Evolutionary conservation across 495 filamentous ascomycete genomes (phyloP).

Genomic region (Penicillium steckii): DNA sequence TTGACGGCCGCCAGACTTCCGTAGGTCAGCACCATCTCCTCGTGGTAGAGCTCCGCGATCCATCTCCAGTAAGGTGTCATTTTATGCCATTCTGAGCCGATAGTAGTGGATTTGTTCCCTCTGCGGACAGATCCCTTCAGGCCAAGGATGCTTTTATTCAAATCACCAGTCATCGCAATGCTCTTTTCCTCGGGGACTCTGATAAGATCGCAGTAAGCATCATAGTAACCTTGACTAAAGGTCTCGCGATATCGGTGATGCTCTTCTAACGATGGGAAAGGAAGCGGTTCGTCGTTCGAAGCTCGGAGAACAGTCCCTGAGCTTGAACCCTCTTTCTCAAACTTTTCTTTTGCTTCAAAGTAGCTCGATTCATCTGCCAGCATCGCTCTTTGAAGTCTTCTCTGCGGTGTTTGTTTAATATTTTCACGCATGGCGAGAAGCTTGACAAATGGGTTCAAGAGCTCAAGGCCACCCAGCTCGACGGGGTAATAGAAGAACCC

Average conservation of each 20-base stretch:
- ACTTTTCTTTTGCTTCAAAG: constrained; percentile 38
- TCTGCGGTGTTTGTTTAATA: constrained; percentile 44
- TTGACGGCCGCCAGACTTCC: constrained; percentile 64
- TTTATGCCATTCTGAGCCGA: constrained; percentile 29
- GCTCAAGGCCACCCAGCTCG: constrained; percentile 56
- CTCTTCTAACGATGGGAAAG: constrained; percentile 56
- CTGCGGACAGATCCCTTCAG: constrained; percentile 15
- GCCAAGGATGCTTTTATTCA: constrained; percentile 23
- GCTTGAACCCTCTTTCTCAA: constrained; percentile 33
- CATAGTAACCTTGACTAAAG: constrained; percentile 28
- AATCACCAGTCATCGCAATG: constrained; percentile 27
- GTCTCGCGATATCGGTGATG: constrained; percentile 52
- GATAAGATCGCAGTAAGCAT: constrained; percentile 38
- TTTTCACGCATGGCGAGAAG: constrained; percentile 53
- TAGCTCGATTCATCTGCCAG: constrained; percentile 31
- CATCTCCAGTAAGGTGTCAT: constrained; percentile 63
- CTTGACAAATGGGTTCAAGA: constrained; percentile 56
- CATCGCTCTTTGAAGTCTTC: constrained; percentile 1
- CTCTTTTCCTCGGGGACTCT: constrained; percentile 35
- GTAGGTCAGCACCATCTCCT: constrained; percentile 57
- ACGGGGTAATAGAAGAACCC: constrained; percentile 68
- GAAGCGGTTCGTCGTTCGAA: constrained; percentile 23
- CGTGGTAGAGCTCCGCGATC: constrained; percentile 59
- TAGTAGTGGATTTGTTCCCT: constrained; percentile 15
- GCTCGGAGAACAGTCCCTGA: neutral